Percentiles rank a stretch among this genome's conserved stretches.
These are phyloP conservation scores for Globisporangium polare DNA, from an alignment of 352 stramenopile species.

Conservation along the genomic window DNA sequence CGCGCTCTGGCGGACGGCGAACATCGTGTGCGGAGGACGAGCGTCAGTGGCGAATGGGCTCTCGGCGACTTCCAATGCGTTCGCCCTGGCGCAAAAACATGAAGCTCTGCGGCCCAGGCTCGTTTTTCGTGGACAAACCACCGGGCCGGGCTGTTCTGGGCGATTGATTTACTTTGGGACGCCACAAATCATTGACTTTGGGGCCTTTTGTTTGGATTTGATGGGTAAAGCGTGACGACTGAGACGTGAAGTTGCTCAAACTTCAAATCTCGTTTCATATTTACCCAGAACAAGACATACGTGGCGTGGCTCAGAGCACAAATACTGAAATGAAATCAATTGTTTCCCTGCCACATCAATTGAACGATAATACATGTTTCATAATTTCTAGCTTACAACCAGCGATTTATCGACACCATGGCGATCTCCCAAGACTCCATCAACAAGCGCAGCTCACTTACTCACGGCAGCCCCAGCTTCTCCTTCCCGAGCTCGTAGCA, in stretches of 20 bases:
- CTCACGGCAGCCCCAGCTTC: conserved; percentile 51
- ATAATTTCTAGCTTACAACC: not conserved
- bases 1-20: conserved; percentile 10
- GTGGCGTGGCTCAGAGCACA: not conserved
- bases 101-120: not conserved
- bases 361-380: not conserved
- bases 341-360: not conserved
- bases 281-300: not conserved
- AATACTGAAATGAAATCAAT: not conserved
- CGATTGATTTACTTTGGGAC: not conserved
- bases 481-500: conserved; percentile 81
- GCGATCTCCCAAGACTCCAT: not conserved
- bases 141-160: not conserved
- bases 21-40: not conserved
- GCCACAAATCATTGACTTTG: not conserved
- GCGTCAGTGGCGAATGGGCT: conserved; percentile 8
- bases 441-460: too few species aligned
- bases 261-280: not conserved
- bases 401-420: not conserved
- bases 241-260: not conserved
- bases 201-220: not conserved
- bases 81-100: conserved; percentile 8
- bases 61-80: not conserved
- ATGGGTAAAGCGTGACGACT: not conserved
- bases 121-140: not conserved